Evolutionary conservation across 352 stramenopile species (phyloP).

Genomic region (Pythium phragmiticola): DNA sequence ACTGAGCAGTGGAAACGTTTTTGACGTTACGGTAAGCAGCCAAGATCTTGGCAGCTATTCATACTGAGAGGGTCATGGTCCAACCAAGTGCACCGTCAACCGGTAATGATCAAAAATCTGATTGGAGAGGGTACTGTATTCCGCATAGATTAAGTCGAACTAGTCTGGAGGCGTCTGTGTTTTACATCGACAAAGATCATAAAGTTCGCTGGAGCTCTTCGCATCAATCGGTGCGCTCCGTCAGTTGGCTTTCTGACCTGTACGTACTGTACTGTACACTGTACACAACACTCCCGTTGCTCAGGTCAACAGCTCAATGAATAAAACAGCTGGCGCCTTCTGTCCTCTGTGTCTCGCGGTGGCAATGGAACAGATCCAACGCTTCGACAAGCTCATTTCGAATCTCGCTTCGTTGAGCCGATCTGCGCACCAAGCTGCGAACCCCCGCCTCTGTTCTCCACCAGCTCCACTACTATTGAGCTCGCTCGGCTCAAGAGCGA

Average conservation of each 20-base stretch:
- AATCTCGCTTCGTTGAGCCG: background rate
- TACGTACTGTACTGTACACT: background rate
- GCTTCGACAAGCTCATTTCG: background rate
- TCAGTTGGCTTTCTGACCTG: too few species aligned
- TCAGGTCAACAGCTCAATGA: background rate
- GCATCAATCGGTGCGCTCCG: too few species aligned
- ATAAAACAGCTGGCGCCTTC: background rate
- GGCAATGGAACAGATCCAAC: background rate
- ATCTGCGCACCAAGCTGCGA: background rate
- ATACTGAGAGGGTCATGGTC: background rate
- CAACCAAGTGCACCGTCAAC: background rate
- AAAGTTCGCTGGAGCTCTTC: too few species aligned
- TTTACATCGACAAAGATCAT: conserved; percentile 3
- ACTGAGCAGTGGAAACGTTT: background rate
- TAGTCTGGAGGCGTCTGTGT: conserved; percentile 6
- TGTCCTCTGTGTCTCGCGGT: conserved; percentile 6
- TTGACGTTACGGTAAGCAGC: background rate
- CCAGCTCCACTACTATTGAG: background rate
- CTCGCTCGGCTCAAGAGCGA: background rate
- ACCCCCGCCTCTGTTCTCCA: background rate
- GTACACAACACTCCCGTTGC: background rate
- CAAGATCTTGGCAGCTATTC: background rate
- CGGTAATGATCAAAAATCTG: background rate
- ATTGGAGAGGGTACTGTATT: background rate
- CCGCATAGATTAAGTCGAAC: conserved; percentile 3